Evolutionary conservation across 306 rosid species (phyloP).

Genomic region (Ceratonia siliqua): DNA sequence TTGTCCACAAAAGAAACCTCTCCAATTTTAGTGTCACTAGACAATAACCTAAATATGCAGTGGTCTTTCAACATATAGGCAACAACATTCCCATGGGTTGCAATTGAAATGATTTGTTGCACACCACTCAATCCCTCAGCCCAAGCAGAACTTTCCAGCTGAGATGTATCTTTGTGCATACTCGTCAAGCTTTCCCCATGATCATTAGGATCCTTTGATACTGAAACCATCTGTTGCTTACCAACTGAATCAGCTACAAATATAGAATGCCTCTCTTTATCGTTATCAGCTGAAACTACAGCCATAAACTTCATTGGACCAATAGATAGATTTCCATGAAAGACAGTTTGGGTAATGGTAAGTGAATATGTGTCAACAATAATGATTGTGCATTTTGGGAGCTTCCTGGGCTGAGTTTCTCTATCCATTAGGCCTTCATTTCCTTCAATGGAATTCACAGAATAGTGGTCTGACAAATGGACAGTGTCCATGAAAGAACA

Average conservation of each 20-base stretch:
- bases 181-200: slow-evolving; percentile 45
- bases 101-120: slow-evolving; percentile 57
- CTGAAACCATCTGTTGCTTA: slow-evolving; percentile 55
- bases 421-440: slow-evolving; percentile 51
- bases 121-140: slow-evolving; percentile 49
- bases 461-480: slow-evolving; percentile 40
- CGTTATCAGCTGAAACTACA: slow-evolving; percentile 54
- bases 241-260: slow-evolving; percentile 77
- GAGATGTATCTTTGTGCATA: slow-evolving; percentile 44
- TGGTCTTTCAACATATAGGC: slow-evolving; percentile 57
- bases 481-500: slow-evolving; percentile 66
- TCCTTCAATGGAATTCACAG: slow-evolving; percentile 50
- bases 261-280: slow-evolving; percentile 57
- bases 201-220: slow-evolving; percentile 50
- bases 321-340: slow-evolving; percentile 82
- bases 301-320: slow-evolving; percentile 77
- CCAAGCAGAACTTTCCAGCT: slow-evolving; percentile 50
- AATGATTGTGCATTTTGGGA: slow-evolving; percentile 65
- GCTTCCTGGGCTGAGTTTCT: slow-evolving; percentile 62
- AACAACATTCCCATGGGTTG: slow-evolving; percentile 43
- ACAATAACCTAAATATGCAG: slow-evolving; percentile 66
- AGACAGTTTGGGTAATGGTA: slow-evolving; percentile 69
- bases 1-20: slow-evolving; percentile 58
- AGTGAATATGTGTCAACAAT: slow-evolving; percentile 79
- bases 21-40: slow-evolving; percentile 57